Evolutionary conservation across 257 asterid species (phyloP).

Genomic region (Gynochthodes officinalis): DNA sequence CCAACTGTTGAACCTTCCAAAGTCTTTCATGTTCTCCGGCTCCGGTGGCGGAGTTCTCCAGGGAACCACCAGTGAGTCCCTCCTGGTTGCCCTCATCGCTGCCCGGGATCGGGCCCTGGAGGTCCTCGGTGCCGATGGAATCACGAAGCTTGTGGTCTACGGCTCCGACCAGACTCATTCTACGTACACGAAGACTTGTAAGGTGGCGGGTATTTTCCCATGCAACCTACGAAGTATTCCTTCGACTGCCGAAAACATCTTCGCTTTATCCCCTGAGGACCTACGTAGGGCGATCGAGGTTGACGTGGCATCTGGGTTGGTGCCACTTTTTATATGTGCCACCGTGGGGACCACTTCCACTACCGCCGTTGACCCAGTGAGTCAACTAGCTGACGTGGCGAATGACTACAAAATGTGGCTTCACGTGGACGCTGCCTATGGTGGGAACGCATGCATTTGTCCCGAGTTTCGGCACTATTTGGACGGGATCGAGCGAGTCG

Average conservation of each 20-base stretch:
- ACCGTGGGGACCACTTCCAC: constrained; percentile 77
- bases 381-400: constrained; percentile 55
- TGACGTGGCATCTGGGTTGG: constrained; percentile 45
- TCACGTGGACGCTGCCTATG: constrained; percentile 76
- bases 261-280: constrained; percentile 35
- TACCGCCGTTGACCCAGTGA: constrained; percentile 54
- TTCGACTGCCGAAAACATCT: constrained; percentile 25
- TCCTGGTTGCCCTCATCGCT: constrained; percentile 56
- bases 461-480: constrained; percentile 63
- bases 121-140: constrained; percentile 36
- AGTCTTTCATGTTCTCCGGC: constrained; percentile 58
- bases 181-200: constrained; percentile 57
- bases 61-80: constrained; percentile 72
- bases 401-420: constrained; percentile 48
- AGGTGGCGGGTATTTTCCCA: constrained; percentile 63
- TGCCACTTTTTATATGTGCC: constrained; percentile 60
- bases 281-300: constrained; percentile 33
- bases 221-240: constrained; percentile 48
- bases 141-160: constrained; percentile 53
- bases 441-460: constrained; percentile 65
- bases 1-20: constrained; percentile 55
- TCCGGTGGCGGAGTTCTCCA: constrained; percentile 84
- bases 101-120: constrained; percentile 54
- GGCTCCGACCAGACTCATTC: constrained; percentile 82
- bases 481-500: constrained; percentile 61